A percentile compares a stretch with the other conserved stretches of the same genome.
Conservation (phyloP, 768 basidiomycete genomes). For the Serendipita sp. region DNA sequence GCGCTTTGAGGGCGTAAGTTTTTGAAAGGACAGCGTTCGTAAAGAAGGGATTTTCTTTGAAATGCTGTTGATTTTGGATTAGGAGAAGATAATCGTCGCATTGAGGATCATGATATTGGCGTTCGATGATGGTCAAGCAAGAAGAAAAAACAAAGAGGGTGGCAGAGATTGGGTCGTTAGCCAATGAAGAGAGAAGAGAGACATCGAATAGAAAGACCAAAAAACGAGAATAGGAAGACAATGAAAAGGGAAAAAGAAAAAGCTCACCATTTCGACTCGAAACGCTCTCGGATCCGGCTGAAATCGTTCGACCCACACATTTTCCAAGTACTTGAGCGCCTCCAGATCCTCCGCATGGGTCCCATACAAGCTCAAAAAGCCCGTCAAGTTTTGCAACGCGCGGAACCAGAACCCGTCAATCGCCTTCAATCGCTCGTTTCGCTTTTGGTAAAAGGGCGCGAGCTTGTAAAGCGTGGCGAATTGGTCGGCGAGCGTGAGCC, state of each 20-base stretch:
- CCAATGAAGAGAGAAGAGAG: no score
- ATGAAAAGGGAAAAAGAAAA: conserved; percentile 7
- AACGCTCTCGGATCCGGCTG: conserved; percentile 61
- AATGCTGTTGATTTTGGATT: conserved; percentile 55
- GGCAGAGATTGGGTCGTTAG: no score
- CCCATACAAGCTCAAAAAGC: conserved; percentile 41
- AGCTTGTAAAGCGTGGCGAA: conserved; percentile 38
- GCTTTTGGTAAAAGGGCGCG: conserved; percentile 49
- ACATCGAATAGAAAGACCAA: conserved; percentile 1
- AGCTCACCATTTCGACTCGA: conserved; percentile 76
- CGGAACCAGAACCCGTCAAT: conserved; percentile 79
- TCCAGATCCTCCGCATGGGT: conserved; percentile 65
- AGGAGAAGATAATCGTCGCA: not conserved
- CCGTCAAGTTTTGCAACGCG: conserved; percentile 56
- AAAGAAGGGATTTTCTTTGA: conserved; percentile 80
- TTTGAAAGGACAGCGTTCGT: conserved; percentile 60
- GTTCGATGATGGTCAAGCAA: not conserved
- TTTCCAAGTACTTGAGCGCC: conserved; percentile 71
- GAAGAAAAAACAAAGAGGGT: not conserved
- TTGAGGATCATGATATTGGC: not conserved
- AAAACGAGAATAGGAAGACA: not conserved
- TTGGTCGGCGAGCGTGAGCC: conserved; percentile 39
- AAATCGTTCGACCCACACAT: conserved; percentile 71
- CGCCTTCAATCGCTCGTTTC: conserved; percentile 45
- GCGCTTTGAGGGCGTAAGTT: conserved; percentile 57